A percentile compares a stretch with the other conserved stretches of the same genome.
These are phyloP conservation scores for Cryptococcus sp. DNA, from an alignment of 1,284 basidiomycete genomes.

Conservation along the genomic window DNA sequence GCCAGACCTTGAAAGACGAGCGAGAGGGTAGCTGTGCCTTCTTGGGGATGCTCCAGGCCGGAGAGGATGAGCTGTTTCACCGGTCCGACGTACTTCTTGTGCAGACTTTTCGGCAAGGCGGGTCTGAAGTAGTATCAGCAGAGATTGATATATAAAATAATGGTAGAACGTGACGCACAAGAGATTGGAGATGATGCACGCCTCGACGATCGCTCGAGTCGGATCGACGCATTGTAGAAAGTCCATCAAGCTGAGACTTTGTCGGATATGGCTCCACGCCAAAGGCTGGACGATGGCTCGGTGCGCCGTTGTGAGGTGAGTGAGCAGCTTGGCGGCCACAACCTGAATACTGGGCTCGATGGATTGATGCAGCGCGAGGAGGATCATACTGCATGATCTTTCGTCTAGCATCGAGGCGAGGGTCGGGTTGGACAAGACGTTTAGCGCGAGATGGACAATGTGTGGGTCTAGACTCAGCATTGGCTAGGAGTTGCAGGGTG, in stretches of 20 bases:
- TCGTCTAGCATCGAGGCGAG: conserved; percentile 32
- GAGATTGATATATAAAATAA: conserved; percentile 2
- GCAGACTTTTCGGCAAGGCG: conserved; percentile 25
- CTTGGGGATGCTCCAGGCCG: conserved; percentile 19
- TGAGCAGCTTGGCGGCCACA: conserved; percentile 34
- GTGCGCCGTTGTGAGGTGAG: conserved; percentile 53
- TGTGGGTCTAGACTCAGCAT: conserved; percentile 22
- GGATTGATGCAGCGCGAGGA: conserved; percentile 34
- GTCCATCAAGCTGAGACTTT: conserved; percentile 65
- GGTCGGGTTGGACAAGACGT: conserved; percentile 30
- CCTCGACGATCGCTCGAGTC: conserved; percentile 51
- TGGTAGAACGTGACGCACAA: conserved; percentile 23
- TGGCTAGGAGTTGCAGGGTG: background rate
- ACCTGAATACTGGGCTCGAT: conserved; percentile 36
- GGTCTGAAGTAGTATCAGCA: conserved; percentile 12
- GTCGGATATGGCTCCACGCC: conserved; percentile 47
- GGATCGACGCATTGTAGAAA: conserved; percentile 63
- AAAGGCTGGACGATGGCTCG: conserved; percentile 66
- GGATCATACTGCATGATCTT: conserved; percentile 31
- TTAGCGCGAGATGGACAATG: conserved; percentile 30
- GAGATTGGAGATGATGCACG: conserved; percentile 51
- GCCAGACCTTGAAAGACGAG: conserved; percentile 36
- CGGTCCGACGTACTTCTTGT: conserved; percentile 35
- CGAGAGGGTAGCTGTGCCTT: conserved; percentile 18
- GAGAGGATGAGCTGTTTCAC: conserved; percentile 32